phyloP scores from a whole-genome alignment of 148 eudicot species.

The Dysphania ambrosioides region DNA sequence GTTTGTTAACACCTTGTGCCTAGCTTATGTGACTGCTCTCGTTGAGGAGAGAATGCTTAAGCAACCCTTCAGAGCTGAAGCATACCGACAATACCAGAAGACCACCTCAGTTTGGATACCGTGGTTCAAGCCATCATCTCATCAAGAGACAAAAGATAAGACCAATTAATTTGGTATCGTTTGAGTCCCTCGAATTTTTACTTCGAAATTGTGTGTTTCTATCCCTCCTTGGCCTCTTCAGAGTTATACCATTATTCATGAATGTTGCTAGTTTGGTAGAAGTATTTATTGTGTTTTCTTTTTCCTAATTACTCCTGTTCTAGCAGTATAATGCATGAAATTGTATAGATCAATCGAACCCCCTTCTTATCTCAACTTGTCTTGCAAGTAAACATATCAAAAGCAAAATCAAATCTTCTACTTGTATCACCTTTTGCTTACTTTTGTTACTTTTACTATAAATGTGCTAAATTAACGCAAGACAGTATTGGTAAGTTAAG shows the following conservation, averaged over 20 bases:
- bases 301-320: background rate
- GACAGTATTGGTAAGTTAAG: background rate
- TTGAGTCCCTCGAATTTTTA: conserved; percentile 8
- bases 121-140: conserved; percentile 63
- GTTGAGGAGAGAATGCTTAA: conserved; percentile 78
- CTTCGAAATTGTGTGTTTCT: conserved; percentile 29
- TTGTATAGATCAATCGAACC: conserved; percentile 23
- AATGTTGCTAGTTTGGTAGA: conserved; percentile 17
- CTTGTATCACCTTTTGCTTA: background rate
- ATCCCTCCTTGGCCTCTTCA: conserved; percentile 3
- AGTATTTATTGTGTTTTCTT: conserved; percentile 1
- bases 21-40: conserved; percentile 73
- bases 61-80: conserved; percentile 59
- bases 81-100: conserved; percentile 67
- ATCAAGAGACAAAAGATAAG: conserved; percentile 51
- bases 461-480: background rate
- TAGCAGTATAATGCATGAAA: conserved; percentile 13
- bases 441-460: background rate
- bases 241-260: conserved; percentile 12
- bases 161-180: conserved; percentile 22
- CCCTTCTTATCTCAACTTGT: background rate
- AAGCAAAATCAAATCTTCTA: background rate
- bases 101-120: conserved; percentile 87
- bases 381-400: background rate
- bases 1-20: conserved; percentile 60